phyloP scores from a whole-genome alignment of 2,329 filamentous ascomycete species.

The Aotearoamyces nothofagi region DNA sequence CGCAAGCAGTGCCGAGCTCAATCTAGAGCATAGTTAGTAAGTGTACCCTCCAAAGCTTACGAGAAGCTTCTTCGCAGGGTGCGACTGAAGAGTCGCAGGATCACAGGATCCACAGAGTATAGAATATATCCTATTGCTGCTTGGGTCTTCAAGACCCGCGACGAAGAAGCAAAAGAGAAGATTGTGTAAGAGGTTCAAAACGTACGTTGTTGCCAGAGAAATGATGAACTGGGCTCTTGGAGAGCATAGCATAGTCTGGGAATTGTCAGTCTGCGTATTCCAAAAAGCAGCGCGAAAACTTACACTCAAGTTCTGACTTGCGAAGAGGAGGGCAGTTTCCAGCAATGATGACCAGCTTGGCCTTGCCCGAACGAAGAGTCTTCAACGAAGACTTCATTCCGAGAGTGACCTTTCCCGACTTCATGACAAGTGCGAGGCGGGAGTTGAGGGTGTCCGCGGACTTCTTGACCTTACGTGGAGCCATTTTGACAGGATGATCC shows the following conservation, averaged over 20 bases:
- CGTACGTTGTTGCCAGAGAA: conserved; percentile 98
- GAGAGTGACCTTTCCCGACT: conserved; percentile 57
- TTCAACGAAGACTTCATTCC: conserved; percentile 87
- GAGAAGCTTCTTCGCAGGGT: conserved; percentile 81
- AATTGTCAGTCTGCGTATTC: conserved; percentile 5
- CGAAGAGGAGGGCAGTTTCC: conserved; percentile 96
- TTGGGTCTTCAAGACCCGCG: too few relatives aligned
- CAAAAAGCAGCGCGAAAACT: conserved; percentile 17
- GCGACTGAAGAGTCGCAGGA: conserved; percentile 16
- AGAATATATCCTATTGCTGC: too few relatives aligned
- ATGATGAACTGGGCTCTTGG: conserved; percentile 90
- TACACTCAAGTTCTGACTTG: conserved; percentile 91
- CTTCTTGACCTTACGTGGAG: conserved; percentile 63
- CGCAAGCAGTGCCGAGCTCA: conserved; percentile 93
- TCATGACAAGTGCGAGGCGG: conserved; percentile 47
- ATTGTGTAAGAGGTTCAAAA: conserved; percentile 19
- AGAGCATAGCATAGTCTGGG: conserved; percentile 63
- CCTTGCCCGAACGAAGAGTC: conserved; percentile 86
- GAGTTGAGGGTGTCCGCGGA: conserved; percentile 62
- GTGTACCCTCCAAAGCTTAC: conserved; percentile 72
- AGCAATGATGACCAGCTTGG: conserved; percentile 92
- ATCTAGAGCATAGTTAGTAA: conserved; percentile 61
- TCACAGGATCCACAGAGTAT: too few relatives aligned
- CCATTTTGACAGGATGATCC: conserved; percentile 18
- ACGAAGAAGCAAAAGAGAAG: too few relatives aligned